A percentile compares a stretch with the other conserved stretches of the same genome.
phyloP scores from a whole-genome alignment of 2,329 filamentous ascomycete genomes.

The Cylindrodendrum hubeiense region DNA sequence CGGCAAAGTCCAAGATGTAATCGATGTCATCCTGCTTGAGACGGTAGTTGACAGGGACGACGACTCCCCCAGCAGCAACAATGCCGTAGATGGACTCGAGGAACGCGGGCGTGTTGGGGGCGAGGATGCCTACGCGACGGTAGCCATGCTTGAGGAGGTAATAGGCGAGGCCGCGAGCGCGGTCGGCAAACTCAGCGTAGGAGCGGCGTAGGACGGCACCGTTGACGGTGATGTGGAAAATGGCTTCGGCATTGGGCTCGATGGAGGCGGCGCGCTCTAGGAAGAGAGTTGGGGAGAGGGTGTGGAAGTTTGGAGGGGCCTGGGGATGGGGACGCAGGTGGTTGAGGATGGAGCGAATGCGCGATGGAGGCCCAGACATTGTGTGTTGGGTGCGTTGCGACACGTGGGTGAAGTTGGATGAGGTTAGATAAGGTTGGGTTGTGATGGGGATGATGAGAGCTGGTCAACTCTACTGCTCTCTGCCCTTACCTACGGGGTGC shows the following conservation, averaged over 20 bases:
- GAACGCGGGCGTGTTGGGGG: constrained; percentile 94
- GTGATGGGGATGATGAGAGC: background rate
- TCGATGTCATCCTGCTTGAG: constrained; percentile 87
- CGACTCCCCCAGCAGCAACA: constrained; percentile 81
- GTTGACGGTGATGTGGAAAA: constrained; percentile 88
- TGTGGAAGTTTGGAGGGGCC: constrained; percentile 74
- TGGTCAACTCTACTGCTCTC: constrained; percentile 6
- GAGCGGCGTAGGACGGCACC: constrained; percentile 78
- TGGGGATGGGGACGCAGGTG: constrained; percentile 58
- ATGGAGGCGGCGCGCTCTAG: constrained; percentile 87
- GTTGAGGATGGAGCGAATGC: constrained; percentile 69
- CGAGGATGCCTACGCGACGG: constrained; percentile 85
- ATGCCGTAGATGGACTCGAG: constrained; percentile 92
- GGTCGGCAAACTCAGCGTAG: constrained; percentile 87
- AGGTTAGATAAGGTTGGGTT: background rate
- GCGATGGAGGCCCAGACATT: constrained; percentile 75
- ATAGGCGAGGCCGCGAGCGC: constrained; percentile 88
- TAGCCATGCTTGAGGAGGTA: constrained; percentile 81
- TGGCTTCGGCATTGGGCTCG: constrained; percentile 86
- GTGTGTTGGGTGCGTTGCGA: constrained; percentile 29
- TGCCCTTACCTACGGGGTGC: constrained; percentile 19
- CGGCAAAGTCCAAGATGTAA: constrained; percentile 90
- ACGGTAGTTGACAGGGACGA: constrained; percentile 74
- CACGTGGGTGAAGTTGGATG: background rate
- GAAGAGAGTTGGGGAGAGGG: constrained; percentile 89